These are phyloP conservation scores for Agaricus blazei DNA, from an alignment of 768 basidiomycete genomes.

Conservation along the genomic window DNA sequence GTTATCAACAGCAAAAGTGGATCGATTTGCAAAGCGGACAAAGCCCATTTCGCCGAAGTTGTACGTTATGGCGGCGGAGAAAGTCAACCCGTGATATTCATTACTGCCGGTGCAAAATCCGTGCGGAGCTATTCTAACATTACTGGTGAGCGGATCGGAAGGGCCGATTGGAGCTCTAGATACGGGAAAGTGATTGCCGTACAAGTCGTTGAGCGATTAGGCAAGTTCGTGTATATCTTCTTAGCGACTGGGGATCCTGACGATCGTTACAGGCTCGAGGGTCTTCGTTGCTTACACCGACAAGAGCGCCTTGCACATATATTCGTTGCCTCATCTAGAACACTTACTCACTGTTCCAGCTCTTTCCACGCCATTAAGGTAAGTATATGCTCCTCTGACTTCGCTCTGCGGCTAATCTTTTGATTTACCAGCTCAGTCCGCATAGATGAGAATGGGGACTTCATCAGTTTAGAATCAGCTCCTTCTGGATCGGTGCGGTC, in stretches of 20 bases:
- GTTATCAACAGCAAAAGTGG: conserved; percentile 56
- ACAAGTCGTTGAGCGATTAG: conserved; percentile 56
- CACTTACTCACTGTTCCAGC: conserved; percentile 41
- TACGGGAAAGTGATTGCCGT: conserved; percentile 43
- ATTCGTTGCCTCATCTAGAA: conserved; percentile 63
- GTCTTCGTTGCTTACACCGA: conserved; percentile 56
- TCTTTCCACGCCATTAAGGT: conserved; percentile 29
- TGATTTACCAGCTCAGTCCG: conserved; percentile 26
- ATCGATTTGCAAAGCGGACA: conserved; percentile 34
- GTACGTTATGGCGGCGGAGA: conserved; percentile 17
- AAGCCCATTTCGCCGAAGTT: conserved; percentile 35
- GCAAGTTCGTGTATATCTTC: conserved; percentile 25
- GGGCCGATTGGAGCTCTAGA: conserved; percentile 58
- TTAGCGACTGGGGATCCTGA: conserved; percentile 3
- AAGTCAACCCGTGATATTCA: conserved; percentile 27
- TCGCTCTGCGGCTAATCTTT: background rate
- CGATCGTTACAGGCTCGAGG: conserved; percentile 33
- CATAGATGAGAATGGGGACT: conserved; percentile 51
- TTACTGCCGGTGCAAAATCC: conserved; percentile 54
- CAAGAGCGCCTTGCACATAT: conserved; percentile 41
- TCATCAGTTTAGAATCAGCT: conserved; percentile 38
- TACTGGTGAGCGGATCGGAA: conserved; percentile 61
- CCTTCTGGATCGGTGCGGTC: conserved; percentile 29
- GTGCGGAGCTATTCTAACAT: conserved; percentile 53
- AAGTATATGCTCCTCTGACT: background rate